Evolutionary conservation across 1,284 basidiomycete species (phyloP), one percentile per base, ranked within the genome.

Genomic region (Cryptococcus wingfieldii): DNA sequence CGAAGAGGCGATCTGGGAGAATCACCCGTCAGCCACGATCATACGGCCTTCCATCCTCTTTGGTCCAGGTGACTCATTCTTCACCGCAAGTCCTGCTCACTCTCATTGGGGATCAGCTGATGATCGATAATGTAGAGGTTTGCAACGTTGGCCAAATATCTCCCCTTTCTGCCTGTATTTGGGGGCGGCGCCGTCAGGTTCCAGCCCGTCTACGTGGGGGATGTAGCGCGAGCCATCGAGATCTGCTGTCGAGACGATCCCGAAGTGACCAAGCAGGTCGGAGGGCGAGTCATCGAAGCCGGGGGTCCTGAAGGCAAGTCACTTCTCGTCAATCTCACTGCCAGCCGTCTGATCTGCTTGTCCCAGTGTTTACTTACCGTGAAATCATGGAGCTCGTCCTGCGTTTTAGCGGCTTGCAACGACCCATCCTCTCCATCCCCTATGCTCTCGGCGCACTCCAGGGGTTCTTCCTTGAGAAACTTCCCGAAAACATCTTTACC

Each of bases 131-230:
- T 34, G 27, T 57, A 87, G 84, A 79, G 84, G 31, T 86, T 88
- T 63, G 82, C 83, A 34, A 78, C 74, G 34, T 71, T 88, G 16
- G 82, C 84, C 0, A 79, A 77, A 53, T 78, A 81, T 57, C 72
- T 87, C 37, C 86, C 86, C 2, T 84, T 87, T 69, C 69, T 88
- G 34, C 86, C 86, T 8, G 84, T 87, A 12, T 88, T 87, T 65
- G 84, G 82, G 3, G 84, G 84, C n/a, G 86, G 87, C 4, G 72
- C 62, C 5, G 78, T 84, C 2, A 77, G 72, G n/a, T 87, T 88
- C 67, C 86, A 87, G 71, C 71, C 46, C 18, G 83, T 88, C 8
- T 87, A 83, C 65, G 85, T 83, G 1, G 83, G 80, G 2, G 86
- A 88, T 66, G 65, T 88, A 28, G 84, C 83, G 5, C 74, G 78